These are phyloP conservation scores for Suaeda aralocaspica DNA, from an alignment of 148 eudicot species.

Conservation along the genomic window DNA sequence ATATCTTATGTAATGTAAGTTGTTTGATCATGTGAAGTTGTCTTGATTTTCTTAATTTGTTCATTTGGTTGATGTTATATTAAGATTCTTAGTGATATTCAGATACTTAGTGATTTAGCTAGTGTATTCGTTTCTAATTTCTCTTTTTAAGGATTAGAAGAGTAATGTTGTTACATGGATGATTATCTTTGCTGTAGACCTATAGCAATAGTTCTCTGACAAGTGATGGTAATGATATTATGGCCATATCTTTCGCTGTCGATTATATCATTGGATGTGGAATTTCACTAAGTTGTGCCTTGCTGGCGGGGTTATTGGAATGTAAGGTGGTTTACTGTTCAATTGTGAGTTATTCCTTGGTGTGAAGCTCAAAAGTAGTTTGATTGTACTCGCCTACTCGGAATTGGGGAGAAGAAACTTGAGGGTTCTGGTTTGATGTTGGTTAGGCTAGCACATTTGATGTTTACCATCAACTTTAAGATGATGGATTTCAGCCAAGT, in stretches of 20 bases:
- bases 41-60: too few relatives aligned
- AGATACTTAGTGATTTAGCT: neutral
- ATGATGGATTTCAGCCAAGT: too few relatives aligned
- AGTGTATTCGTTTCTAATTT: neutral
- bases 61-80: too few relatives aligned
- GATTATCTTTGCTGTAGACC: neutral
- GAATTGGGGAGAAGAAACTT: neutral
- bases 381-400: neutral
- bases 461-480: neutral
- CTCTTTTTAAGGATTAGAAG: neutral
- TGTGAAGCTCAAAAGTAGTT: neutral
- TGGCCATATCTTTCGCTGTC: neutral
- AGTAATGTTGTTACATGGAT: neutral
- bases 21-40: neutral
- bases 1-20: neutral
- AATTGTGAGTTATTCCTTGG: neutral
- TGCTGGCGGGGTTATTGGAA: neutral
- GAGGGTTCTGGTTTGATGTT: neutral
- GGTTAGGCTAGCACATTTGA: neutral
- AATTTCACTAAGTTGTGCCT: neutral
- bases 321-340: too few relatives aligned
- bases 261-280: neutral
- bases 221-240: too few relatives aligned
- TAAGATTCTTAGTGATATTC: too few relatives aligned
- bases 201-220: neutral